Evolutionary conservation across 352 stramenopile species (phyloP).

Genomic region (Phytophthora hybrid): DNA sequence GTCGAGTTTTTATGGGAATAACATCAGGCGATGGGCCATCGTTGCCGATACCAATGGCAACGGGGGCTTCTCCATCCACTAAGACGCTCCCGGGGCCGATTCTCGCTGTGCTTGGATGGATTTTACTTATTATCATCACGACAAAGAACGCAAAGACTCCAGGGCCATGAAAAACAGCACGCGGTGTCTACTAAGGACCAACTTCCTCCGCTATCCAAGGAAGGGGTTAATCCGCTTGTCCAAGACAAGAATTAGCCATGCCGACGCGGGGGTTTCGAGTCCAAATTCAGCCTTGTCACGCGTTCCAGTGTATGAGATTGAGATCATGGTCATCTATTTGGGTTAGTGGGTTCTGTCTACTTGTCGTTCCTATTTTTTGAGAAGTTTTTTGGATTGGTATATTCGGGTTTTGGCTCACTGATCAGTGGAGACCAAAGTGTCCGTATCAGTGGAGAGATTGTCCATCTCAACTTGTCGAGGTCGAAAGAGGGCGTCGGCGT

Average conservation of each 20-base stretch:
- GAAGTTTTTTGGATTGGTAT: too few species aligned
- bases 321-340: too few species aligned
- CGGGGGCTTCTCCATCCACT: not conserved
- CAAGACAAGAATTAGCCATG: not conserved
- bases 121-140: slow-evolving; percentile 1
- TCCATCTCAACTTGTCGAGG: not conserved
- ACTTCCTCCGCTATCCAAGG: not conserved
- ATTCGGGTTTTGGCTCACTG: too few species aligned
- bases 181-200: too few species aligned
- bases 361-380: too few species aligned
- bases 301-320: not conserved
- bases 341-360: too few species aligned
- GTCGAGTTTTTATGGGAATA: not conserved
- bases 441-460: not conserved
- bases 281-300: not conserved
- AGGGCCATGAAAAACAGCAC: not conserved
- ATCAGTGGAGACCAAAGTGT: not conserved
- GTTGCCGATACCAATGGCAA: not conserved
- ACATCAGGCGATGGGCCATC: not conserved
- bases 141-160: not conserved
- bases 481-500: slow-evolving; percentile 39
- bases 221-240: not conserved
- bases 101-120: not conserved
- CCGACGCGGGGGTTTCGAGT: not conserved
- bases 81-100: not conserved